phyloP scores from a whole-genome alignment of 306 rosid species.

The Benincasa hispida region DNA sequence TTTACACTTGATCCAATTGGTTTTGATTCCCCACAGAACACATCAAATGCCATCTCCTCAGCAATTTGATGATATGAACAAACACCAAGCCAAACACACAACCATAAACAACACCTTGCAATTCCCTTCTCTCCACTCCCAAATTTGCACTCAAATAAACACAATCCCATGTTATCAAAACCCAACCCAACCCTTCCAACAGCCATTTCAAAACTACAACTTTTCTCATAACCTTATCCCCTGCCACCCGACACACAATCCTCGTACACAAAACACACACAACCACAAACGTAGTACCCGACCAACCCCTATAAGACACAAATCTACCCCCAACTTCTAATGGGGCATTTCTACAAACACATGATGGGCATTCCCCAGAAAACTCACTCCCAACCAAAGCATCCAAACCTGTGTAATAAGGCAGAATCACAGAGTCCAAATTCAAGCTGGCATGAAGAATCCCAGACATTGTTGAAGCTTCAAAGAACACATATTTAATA shows the following conservation, averaged over 20 bases:
- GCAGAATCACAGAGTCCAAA: conserved; percentile 55
- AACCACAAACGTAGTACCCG: conserved; percentile 57
- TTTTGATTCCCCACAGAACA: not conserved
- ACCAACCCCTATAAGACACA: conserved; percentile 67
- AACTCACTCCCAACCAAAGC: conserved; percentile 45
- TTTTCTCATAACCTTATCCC: conserved; percentile 21
- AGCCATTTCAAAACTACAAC: conserved; percentile 12
- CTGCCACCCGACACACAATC: conserved; percentile 34
- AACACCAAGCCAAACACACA: conserved; percentile 27
- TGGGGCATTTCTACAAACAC: conserved; percentile 64
- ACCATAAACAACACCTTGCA: conserved; percentile 50
- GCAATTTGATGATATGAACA: conserved; percentile 13
- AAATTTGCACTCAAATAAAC: conserved; percentile 33
- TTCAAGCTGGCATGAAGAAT: conserved; percentile 74
- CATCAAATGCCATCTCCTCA: conserved; percentile 4
- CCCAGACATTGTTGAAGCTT: conserved; percentile 72
- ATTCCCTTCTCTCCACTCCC: conserved; percentile 34
- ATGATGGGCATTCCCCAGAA: conserved; percentile 68
- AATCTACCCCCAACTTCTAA: conserved; percentile 59
- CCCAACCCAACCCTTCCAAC: conserved; percentile 45
- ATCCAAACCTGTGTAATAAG: conserved; percentile 76
- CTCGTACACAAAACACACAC: conserved; percentile 55
- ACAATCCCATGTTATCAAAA: conserved; percentile 40
- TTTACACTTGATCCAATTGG: conserved; percentile 8
- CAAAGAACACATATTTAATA: conserved; percentile 47